Evolutionary conservation across 345 rosid genomes (phyloP).

Genomic region (Citrus medica): DNA sequence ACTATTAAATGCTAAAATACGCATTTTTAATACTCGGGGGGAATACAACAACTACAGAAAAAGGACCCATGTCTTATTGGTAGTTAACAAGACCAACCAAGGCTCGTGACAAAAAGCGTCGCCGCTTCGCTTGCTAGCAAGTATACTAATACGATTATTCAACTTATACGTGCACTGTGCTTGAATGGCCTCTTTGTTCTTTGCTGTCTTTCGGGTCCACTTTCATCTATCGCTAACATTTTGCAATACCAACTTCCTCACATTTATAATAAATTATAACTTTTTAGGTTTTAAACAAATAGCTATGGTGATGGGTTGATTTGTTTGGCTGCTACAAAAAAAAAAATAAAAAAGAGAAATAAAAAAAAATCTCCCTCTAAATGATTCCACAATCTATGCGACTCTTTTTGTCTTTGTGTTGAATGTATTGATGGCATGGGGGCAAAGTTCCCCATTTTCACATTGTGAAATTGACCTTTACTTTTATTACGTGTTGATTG

Average conservation of each 20-base stretch:
- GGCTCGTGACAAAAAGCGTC: slow-evolving; percentile 4
- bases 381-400: neutral
- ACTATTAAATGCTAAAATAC: neutral
- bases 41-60: neutral
- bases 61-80: neutral
- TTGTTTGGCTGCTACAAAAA: neutral
- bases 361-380: neutral
- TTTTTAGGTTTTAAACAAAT: no score
- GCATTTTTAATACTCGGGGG: neutral
- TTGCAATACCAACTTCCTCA: neutral
- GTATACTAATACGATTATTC: no score
- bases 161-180: no score
- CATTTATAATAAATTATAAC: neutral
- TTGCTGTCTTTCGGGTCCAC: slow-evolving; percentile 6
- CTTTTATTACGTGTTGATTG: neutral
- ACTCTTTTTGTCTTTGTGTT: neutral
- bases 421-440: neutral
- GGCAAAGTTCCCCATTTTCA: neutral
- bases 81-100: neutral
- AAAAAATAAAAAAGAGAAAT: no score
- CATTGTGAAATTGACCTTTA: neutral
- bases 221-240: neutral
- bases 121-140: neutral
- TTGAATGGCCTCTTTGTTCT: neutral
- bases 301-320: no score